A percentile compares a stretch with the other conserved stretches of the same genome.
Evolutionary conservation across 345 rosid genomes (phyloP).

Genomic region (Acer campestre): DNA sequence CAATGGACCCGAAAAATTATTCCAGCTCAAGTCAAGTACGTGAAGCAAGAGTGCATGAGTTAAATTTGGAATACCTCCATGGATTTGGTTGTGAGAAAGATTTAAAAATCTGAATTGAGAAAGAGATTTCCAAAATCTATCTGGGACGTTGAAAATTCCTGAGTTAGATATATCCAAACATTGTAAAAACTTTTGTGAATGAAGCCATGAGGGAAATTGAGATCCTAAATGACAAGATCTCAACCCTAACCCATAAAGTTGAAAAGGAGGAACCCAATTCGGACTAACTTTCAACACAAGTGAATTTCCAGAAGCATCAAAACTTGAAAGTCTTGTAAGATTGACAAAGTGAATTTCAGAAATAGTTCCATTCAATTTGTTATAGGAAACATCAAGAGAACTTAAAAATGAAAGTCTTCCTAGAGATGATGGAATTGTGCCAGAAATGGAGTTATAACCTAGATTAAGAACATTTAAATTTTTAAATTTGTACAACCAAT

Average conservation of each 20-base stretch:
- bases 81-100: conserved; percentile 33
- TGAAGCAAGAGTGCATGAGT: too few relatives aligned
- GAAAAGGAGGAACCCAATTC: neutral
- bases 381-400: neutral
- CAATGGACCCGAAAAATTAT: conserved; percentile 20
- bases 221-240: conserved; percentile 29
- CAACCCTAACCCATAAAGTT: conserved; percentile 1
- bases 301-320: too few relatives aligned
- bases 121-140: conserved; percentile 29
- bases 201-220: conserved; percentile 37
- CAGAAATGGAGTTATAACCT: too few relatives aligned
- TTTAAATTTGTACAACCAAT: too few relatives aligned
- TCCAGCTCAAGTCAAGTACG: conserved; percentile 23
- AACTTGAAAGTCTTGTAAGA: too few relatives aligned
- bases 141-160: conserved; percentile 26
- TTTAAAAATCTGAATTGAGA: neutral
- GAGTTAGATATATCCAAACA: conserved; percentile 30
- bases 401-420: neutral
- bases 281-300: too few relatives aligned
- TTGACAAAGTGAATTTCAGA: too few relatives aligned
- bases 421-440: neutral
- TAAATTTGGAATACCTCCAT: conserved; percentile 26
- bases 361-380: neutral
- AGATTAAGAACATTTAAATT: too few relatives aligned
- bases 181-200: neutral